Evolutionary conservation across 345 rosid genomes (phyloP), one percentile per base, ranked within the genome.

Genomic region (Sisymbrium irio): DNA sequence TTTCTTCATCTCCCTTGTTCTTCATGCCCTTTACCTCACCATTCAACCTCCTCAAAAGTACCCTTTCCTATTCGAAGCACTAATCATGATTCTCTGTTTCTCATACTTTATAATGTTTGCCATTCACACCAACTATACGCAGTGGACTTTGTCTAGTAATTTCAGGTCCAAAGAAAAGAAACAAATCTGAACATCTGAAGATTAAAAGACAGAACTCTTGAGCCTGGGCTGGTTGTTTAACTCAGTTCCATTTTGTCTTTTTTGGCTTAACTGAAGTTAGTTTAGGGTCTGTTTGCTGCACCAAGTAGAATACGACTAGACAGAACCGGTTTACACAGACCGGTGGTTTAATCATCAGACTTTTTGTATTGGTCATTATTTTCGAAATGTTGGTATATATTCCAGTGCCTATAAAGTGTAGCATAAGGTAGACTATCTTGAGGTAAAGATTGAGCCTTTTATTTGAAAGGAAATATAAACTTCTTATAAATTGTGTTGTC

Each of bases 61-160:
- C 69, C 89, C 94, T 82, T 88, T 83, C 83, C 73, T 88, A 66
- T 88, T 83, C 13, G 92, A 88, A 58, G 97, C 97, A 68, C 37
- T 84, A 35, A 88, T 91, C 71, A 87, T 88, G 95, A 82, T 77
- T 74, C 75, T 86, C 28, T 91, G 95, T 80, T 87, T 91, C 82
- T 77, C 80, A 32, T 86, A 77, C 55, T 87, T 91, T 58, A 0
- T 70, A 11, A 18, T 69, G 59, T 85, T 87, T 65, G 74, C 85
- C 19, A 4, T 85, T 41, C 74, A 84, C 78, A 72, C 90, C 46
- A 88, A 88, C 77, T 72, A 64, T 49, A 84, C 70, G 67, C 97
- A 88, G 45, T 86, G 95, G 92, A 78, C 56, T 80, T 62, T 85
- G 51, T 66, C 85, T 0, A 75, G 76, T 63, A 77, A 50, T 45